Evolutionary conservation across 768 basidiomycete genomes (phyloP).

Genomic region (Gloeopeniophorella convolvens): DNA sequence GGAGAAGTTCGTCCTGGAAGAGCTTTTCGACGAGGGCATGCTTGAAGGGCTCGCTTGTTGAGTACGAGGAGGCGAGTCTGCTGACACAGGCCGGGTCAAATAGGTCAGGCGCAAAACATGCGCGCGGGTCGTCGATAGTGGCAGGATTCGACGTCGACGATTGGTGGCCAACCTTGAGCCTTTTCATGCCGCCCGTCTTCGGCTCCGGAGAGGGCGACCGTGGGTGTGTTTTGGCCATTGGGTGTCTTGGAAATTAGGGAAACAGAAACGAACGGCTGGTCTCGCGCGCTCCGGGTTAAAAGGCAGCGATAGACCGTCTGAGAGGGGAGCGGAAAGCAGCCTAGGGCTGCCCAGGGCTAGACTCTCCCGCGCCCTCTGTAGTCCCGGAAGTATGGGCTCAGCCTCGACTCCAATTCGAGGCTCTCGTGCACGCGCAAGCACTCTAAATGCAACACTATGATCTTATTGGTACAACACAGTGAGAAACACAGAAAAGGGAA

Average conservation of each 20-base stretch:
- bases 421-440: background rate
- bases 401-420: background rate
- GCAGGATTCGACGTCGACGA: slow-evolving; percentile 18
- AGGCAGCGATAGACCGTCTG: background rate
- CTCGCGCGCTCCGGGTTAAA: too few species aligned
- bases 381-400: too few species aligned
- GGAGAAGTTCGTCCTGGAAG: slow-evolving; percentile 77
- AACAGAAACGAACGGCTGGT: too few species aligned
- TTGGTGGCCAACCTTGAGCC: slow-evolving; percentile 34
- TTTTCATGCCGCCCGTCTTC: slow-evolving; percentile 31
- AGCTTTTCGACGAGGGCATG: slow-evolving; percentile 75
- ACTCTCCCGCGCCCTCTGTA: too few species aligned
- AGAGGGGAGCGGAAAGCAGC: background rate
- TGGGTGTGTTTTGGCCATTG: slow-evolving; percentile 44
- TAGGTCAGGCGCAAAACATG: slow-evolving; percentile 45
- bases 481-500: background rate
- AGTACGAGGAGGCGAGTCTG: slow-evolving; percentile 50
- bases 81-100: slow-evolving; percentile 54
- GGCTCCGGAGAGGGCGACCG: slow-evolving; percentile 39
- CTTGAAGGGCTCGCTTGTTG: slow-evolving; percentile 64
- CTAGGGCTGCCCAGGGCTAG: slow-evolving; percentile 3
- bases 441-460: background rate
- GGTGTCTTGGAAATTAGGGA: too few species aligned
- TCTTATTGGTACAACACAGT: slow-evolving; percentile 19
- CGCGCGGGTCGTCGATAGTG: slow-evolving; percentile 24